These are phyloP conservation scores for Suillus americanus DNA, from an alignment of 768 basidiomycete species.

Conservation along the genomic window DNA sequence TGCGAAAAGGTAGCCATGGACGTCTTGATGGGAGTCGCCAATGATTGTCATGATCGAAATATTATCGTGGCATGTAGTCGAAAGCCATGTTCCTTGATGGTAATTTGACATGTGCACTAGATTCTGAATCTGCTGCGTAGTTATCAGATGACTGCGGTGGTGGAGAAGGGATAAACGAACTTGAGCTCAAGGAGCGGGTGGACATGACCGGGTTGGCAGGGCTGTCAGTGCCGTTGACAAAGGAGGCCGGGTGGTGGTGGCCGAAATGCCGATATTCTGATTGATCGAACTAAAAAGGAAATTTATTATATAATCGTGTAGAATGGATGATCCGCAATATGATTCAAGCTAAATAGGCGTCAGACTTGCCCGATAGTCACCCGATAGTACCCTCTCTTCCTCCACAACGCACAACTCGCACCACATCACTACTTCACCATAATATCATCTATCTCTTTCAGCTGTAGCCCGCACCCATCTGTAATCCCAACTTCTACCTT, in stretches of 20 bases:
- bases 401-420: not conserved
- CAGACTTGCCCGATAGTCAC: not conserved
- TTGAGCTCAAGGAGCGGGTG: not conserved
- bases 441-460: not conserved
- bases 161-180: not conserved
- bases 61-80: not conserved
- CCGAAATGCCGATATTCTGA: not conserved
- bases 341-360: not conserved
- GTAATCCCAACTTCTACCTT: conserved; percentile 9
- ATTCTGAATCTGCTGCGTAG: not conserved
- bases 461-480: conserved; percentile 8
- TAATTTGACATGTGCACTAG: not conserved
- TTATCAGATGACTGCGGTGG: not conserved
- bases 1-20: not conserved
- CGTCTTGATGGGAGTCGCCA: not conserved
- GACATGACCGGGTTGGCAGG: not conserved
- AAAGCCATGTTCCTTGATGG: not conserved
- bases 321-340: not conserved
- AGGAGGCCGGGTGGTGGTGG: not conserved
- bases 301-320: not conserved
- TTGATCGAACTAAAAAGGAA: not conserved
- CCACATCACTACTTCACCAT: conserved; percentile 2
- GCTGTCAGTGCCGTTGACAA: not conserved
- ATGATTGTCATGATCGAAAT: not conserved
- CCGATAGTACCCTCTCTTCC: conserved; percentile 2